phyloP scores from a whole-genome alignment of 2,329 filamentous ascomycete genomes.

The Phaeosphaeria sp. region DNA sequence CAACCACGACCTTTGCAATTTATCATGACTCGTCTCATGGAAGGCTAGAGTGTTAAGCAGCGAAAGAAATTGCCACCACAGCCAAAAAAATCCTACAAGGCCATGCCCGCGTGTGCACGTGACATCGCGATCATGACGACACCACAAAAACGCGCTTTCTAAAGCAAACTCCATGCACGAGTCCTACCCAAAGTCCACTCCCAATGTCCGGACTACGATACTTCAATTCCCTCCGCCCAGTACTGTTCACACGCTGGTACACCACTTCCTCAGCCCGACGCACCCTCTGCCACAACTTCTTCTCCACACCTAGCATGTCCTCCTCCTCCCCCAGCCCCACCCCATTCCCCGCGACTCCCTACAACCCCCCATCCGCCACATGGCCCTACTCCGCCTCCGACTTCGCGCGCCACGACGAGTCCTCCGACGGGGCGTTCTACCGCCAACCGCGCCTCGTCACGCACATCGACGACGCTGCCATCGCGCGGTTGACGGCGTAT shows the following conservation, averaged over 20 bases:
- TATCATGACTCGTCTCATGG: too few species aligned
- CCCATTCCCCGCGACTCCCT: slow-evolving; percentile 17
- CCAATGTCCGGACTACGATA: slow-evolving; percentile 13
- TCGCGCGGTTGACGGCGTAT: slow-evolving; percentile 53
- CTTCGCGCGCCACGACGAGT: slow-evolving; percentile 49
- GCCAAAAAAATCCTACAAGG: neutral
- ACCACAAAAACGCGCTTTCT: slow-evolving; percentile 13
- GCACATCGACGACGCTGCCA: slow-evolving; percentile 61
- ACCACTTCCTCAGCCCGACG: slow-evolving; percentile 11
- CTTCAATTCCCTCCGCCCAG: neutral
- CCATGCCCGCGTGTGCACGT: slow-evolving; percentile 15
- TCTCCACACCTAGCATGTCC: slow-evolving; percentile 12
- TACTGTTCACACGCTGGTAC: neutral
- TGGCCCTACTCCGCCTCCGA: slow-evolving; percentile 37
- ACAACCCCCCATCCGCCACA: slow-evolving; percentile 23
- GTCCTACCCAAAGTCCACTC: neutral
- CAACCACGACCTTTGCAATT: too few species aligned
- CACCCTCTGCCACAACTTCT: slow-evolving; percentile 15
- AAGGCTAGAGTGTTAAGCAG: too few species aligned
- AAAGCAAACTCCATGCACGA: neutral
- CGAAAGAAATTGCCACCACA: neutral
- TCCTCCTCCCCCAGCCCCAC: neutral
- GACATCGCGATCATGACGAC: slow-evolving; percentile 30
- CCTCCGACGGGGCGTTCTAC: slow-evolving; percentile 49
- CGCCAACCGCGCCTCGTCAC: slow-evolving; percentile 58